Percentiles rank a stretch among this genome's conserved stretches.
Conservation (phyloP, 192 early-diverging fungal genomes). For the Podila minutissima region DNA sequence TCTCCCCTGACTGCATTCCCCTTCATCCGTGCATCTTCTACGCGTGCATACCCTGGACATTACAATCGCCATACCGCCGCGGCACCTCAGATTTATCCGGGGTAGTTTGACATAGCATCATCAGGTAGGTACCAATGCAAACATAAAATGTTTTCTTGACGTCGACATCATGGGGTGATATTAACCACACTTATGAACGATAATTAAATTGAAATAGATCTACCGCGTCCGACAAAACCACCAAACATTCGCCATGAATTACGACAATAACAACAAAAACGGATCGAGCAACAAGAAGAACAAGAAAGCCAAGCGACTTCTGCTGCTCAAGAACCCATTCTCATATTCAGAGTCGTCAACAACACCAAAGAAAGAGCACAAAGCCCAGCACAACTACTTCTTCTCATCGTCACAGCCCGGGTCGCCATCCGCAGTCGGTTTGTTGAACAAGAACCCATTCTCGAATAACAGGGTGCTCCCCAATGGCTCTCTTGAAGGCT, state of each 20-base stretch:
- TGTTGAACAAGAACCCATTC: constrained; percentile 4
- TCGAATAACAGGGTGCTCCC: neutral
- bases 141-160: too few relatives aligned
- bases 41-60: neutral
- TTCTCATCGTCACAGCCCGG: too few relatives aligned
- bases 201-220: too few relatives aligned
- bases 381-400: neutral
- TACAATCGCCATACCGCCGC: too few relatives aligned
- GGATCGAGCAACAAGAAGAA: neutral
- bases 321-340: constrained; percentile 2
- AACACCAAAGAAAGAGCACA: neutral
- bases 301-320: neutral
- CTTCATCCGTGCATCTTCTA: neutral
- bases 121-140: too few relatives aligned
- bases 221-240: neutral
- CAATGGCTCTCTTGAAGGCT: too few relatives aligned
- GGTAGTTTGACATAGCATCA: too few relatives aligned
- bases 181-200: too few relatives aligned
- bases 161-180: too few relatives aligned
- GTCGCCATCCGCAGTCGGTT: too few relatives aligned
- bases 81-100: too few relatives aligned
- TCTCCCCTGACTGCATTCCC: too few relatives aligned
- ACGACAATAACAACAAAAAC: neutral
- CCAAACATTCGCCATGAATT: neutral
- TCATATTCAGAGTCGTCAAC: neutral